Conservation (phyloP, 2,329 filamentous ascomycete genomes). For the Verticillium alfalfae region DNA sequence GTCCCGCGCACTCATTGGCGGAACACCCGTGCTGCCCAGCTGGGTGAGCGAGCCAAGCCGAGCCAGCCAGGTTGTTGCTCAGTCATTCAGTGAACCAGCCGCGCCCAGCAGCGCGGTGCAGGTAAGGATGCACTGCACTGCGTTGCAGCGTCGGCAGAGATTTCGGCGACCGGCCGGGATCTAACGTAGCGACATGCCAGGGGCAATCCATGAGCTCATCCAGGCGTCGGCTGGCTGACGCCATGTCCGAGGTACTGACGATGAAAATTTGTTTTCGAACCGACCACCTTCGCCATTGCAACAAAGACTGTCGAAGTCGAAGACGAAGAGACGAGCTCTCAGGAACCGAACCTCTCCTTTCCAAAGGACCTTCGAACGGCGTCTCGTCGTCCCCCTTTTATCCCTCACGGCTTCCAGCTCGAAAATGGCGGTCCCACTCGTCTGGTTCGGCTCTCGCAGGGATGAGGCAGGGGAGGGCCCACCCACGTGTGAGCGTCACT, state of each 20-base stretch:
- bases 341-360: background rate
- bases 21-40: background rate
- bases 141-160: background rate
- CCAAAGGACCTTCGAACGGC: background rate
- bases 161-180: background rate
- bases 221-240: background rate
- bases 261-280: background rate
- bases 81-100: background rate
- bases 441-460: conserved; percentile 1
- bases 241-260: background rate
- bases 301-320: background rate
- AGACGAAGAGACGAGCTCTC: background rate
- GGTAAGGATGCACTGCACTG: background rate
- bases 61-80: background rate
- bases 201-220: background rate
- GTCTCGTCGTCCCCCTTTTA: conserved; percentile 1
- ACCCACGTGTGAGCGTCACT: conserved; percentile 12
- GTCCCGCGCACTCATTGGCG: background rate
- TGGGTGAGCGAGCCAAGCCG: background rate
- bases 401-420: background rate
- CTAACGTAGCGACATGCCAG: background rate
- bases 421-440: background rate
- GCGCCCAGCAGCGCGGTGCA: background rate
- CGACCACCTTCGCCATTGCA: background rate
- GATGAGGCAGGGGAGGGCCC: conserved; percentile 5